Base-by-base conservation (phyloP, 306 rosid genomes). In the Acacia crassicarpa region DNA sequence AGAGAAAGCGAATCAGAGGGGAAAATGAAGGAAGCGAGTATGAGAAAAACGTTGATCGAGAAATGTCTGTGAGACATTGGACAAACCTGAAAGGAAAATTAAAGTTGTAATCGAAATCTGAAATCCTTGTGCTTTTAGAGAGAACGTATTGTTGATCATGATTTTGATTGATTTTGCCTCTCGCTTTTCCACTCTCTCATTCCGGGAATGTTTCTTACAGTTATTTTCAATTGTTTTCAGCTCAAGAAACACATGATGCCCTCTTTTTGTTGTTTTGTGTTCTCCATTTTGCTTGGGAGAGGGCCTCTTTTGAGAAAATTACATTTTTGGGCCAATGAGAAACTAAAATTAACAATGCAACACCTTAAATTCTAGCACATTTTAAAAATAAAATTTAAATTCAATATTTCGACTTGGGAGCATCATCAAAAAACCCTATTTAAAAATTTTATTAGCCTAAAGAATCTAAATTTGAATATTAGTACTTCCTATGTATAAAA, bases 21-120 rank as follows among this genome's bases (percentile, higher is more conserved):
- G 19, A 9, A 17, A 25, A 48, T n/a, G 15, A 77, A 49, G 54
- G 62, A 48, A 38, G 46, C 20, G 17, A 32, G 20, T 10, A 67
- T 11, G 22, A 51, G 65, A n/a, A 43, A 78, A 38, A 35, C 41
- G 49, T 22, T n/a, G 56, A 41, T 2, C 8, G n/a, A 25, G 1
- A 68, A 79, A 79, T 68, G 41, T 15, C 53, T 33, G 82, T 20
- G 75, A 14, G 63, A 33, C 51, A 30, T 19, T 77, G 23, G 40
- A 38, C 22, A 38, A 48, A 67, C 75, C 67, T 67, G 75, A 67
- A 51, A 66, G 9, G 7, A 14, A 49, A 40, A 78, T 13, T 15
- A 43, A 8, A 41, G n/a, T 27, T 46, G 58, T 74, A 2, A 45
- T 78, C 3, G 20, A 40, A 68, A 53, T 51, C 23, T 78, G 16